A percentile compares a stretch with the other conserved stretches of the same genome.
phyloP scores from a whole-genome alignment of 129 eudicot genomes.

The Chrysanthemum lavandulifolium region DNA sequence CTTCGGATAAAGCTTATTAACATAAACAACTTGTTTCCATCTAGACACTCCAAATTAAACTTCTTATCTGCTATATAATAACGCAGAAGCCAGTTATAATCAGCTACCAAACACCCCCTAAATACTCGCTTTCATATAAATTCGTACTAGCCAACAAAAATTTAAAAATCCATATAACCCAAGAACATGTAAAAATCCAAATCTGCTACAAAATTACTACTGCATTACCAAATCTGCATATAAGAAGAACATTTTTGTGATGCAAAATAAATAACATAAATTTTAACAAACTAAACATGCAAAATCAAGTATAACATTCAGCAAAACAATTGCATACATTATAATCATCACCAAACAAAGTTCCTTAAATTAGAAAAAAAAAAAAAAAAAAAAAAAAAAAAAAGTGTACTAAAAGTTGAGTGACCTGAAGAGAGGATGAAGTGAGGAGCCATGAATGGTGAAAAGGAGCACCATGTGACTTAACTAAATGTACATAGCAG shows the following conservation, averaged over 20 bases:
- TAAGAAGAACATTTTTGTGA: background rate
- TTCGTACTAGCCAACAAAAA: too few species aligned
- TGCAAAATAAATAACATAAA: background rate
- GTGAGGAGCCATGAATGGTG: slow-evolving; percentile 27
- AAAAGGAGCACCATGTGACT: background rate
- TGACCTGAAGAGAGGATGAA: slow-evolving; percentile 24
- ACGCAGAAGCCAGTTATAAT: too few species aligned
- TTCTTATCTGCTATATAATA: too few species aligned
- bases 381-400: background rate
- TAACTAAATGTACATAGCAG: background rate
- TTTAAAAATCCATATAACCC: too few species aligned
- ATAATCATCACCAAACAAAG: background rate
- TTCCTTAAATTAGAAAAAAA: background rate
- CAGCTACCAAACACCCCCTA: too few species aligned
- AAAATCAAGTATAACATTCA: slow-evolving; percentile 10
- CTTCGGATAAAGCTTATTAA: too few species aligned
- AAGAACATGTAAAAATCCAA: background rate
- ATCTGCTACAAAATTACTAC: background rate
- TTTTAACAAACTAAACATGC: background rate
- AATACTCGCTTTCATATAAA: too few species aligned
- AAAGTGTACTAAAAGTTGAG: background rate
- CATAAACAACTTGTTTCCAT: too few species aligned
- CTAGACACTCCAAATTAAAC: too few species aligned
- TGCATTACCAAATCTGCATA: slow-evolving; percentile 10
- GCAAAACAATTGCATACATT: slow-evolving; percentile 14